Conservation (phyloP, 306 rosid genomes). For the Ochetophila trinervis region DNA sequence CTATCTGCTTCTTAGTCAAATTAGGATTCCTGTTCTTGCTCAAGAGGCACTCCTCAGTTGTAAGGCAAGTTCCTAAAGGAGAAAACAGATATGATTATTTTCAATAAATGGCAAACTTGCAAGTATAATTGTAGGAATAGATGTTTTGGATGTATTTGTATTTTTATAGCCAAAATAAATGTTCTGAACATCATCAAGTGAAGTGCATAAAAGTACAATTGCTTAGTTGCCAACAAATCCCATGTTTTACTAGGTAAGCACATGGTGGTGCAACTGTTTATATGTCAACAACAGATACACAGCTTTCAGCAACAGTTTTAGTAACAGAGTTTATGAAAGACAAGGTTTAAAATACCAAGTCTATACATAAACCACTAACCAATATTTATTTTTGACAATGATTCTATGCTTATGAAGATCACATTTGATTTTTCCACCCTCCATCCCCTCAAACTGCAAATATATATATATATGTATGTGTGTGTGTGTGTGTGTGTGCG, state of each 20-base stretch:
- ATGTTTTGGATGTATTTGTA: not conserved
- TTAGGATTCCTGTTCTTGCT: slow-evolving; percentile 86
- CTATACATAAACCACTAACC: too few relatives aligned
- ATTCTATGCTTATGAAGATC: too few relatives aligned
- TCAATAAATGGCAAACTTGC: slow-evolving; percentile 1
- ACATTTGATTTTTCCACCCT: too few relatives aligned
- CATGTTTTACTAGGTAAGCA: not conserved
- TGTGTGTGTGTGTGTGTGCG: too few relatives aligned
- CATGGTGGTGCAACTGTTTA: not conserved
- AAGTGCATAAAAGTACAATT: not conserved
- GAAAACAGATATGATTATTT: slow-evolving; percentile 17
- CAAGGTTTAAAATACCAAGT: too few relatives aligned
- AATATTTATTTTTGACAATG: too few relatives aligned
- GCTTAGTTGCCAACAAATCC: not conserved
- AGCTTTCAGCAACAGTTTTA: not conserved
- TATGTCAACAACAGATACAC: not conserved
- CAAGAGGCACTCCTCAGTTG: slow-evolving; percentile 95
- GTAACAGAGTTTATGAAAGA: not conserved
- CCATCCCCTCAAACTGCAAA: too few relatives aligned
- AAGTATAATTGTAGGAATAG: not conserved
- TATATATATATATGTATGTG: too few relatives aligned
- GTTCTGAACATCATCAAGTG: not conserved
- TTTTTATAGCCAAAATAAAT: not conserved
- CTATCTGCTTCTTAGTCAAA: slow-evolving; percentile 68
- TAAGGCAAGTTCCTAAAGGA: slow-evolving; percentile 82